These are phyloP conservation scores for Friedmanniomyces endolithicus DNA, from an alignment of 495 filamentous ascomycete genomes.

Conservation along the genomic window DNA sequence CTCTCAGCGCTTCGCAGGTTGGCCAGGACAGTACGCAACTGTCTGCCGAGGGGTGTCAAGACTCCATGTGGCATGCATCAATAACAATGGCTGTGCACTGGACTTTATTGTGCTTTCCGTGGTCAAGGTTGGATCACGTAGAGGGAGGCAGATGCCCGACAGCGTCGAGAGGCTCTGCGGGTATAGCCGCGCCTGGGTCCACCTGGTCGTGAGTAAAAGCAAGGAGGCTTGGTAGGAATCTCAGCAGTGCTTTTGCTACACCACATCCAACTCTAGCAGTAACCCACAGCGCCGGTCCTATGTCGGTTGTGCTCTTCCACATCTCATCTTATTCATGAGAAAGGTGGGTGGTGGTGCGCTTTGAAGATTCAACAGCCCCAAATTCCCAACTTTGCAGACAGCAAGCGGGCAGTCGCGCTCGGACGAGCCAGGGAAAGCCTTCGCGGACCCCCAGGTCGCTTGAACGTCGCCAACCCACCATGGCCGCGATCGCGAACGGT, in stretches of 20 bases:
- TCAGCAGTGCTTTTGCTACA: background rate
- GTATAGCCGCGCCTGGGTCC: background rate
- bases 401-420: background rate
- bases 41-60: slow-evolving; percentile 19
- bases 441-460: background rate
- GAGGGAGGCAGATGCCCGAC: background rate
- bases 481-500: slow-evolving; percentile 26
- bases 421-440: too few species aligned
- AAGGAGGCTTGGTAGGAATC: background rate
- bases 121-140: background rate
- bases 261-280: too few species aligned
- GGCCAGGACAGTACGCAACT: slow-evolving; percentile 12
- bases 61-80: slow-evolving; percentile 20
- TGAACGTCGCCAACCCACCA: slow-evolving; percentile 3
- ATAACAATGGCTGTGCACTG: background rate
- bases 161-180: background rate
- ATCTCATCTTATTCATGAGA: too few species aligned
- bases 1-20: background rate
- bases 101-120: background rate
- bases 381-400: background rate
- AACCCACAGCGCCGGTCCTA: too few species aligned
- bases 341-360: too few species aligned
- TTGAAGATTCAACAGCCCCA: background rate
- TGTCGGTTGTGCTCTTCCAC: too few species aligned
- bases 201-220: background rate